Conservation (phyloP, 2,329 filamentous ascomycete species). For the Aspergillus ochraceoroseus region DNA sequence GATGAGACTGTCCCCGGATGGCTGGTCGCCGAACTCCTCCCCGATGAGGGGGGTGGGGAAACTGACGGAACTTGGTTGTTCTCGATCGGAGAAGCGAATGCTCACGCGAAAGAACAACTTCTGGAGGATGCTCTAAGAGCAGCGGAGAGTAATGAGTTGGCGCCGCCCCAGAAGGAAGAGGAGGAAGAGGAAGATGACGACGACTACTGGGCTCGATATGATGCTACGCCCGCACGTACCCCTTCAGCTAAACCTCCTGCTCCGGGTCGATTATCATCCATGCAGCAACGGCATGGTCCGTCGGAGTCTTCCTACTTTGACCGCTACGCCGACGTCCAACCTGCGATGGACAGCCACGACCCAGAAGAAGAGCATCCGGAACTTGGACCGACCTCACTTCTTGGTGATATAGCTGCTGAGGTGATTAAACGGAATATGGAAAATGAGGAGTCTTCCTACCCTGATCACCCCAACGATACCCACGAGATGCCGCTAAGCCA, state of each 20-base stretch:
- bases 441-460: conserved; percentile 18
- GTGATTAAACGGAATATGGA: conserved; percentile 40
- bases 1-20: conserved; percentile 51
- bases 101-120: conserved; percentile 38
- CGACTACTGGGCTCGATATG: conserved; percentile 62
- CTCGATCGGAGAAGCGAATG: conserved; percentile 53
- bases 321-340: conserved; percentile 59
- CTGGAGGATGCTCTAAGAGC: conserved; percentile 36
- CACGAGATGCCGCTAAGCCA: conserved; percentile 36
- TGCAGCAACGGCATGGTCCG: conserved; percentile 30
- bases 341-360: conserved; percentile 59
- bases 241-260: conserved; percentile 42
- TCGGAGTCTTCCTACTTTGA: conserved; percentile 58
- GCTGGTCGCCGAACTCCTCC: conserved; percentile 56
- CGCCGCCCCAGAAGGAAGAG: conserved; percentile 23
- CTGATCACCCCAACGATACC: conserved; percentile 23
- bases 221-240: conserved; percentile 51
- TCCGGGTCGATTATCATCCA: conserved; percentile 24
- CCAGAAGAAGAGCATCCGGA: conserved; percentile 51
- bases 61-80: conserved; percentile 50
- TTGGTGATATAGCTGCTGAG: conserved; percentile 48
- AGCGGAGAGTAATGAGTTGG: conserved; percentile 23
- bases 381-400: conserved; percentile 50
- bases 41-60: conserved; percentile 48
- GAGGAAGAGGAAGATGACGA: conserved; percentile 56